Conservation (phyloP, 805 yeast species). For the Candida namnaoensis region DNA sequence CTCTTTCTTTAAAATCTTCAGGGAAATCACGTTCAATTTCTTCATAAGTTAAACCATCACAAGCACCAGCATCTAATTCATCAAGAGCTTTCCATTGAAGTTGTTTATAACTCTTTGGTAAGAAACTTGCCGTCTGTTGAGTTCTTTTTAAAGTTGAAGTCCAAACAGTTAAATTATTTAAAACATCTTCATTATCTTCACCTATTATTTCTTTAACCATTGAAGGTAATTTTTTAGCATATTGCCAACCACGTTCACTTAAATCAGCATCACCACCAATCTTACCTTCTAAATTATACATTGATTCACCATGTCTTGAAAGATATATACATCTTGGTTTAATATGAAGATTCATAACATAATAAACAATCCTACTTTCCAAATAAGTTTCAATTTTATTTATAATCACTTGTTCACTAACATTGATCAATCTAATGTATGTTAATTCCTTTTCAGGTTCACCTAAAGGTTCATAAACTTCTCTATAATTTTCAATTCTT, state of each 20-base stretch:
- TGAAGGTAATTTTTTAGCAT: constrained; percentile 74
- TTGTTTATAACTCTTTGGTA: constrained; percentile 58
- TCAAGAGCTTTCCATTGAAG: constrained; percentile 95
- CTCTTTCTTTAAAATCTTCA: constrained; percentile 92
- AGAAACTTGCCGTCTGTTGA: constrained; percentile 79
- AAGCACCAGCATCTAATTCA: constrained; percentile 94
- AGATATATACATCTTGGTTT: constrained; percentile 90
- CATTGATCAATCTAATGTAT: constrained; percentile 81
- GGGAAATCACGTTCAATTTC: constrained; percentile 82
- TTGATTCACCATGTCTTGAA: constrained; percentile 93
- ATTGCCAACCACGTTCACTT: constrained; percentile 75
- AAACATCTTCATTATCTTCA: constrained; percentile 30
- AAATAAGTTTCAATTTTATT: constrained; percentile 82
- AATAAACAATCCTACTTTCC: constrained; percentile 89
- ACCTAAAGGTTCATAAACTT: constrained; percentile 70
- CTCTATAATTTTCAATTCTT: constrained; percentile 68
- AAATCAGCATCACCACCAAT: constrained; percentile 93
- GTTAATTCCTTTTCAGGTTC: constrained; percentile 56
- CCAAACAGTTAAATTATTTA: constrained; percentile 78
- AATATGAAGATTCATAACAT: constrained; percentile 91
- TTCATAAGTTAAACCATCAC: constrained; percentile 95
- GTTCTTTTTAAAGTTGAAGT: constrained; percentile 89
- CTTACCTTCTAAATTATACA: constrained; percentile 85
- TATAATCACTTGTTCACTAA: constrained; percentile 80
- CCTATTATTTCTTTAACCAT: constrained; percentile 55